These are phyloP conservation scores for Phoma sp. DNA, from an alignment of 2,329 filamentous ascomycete genomes.

Conservation along the genomic window DNA sequence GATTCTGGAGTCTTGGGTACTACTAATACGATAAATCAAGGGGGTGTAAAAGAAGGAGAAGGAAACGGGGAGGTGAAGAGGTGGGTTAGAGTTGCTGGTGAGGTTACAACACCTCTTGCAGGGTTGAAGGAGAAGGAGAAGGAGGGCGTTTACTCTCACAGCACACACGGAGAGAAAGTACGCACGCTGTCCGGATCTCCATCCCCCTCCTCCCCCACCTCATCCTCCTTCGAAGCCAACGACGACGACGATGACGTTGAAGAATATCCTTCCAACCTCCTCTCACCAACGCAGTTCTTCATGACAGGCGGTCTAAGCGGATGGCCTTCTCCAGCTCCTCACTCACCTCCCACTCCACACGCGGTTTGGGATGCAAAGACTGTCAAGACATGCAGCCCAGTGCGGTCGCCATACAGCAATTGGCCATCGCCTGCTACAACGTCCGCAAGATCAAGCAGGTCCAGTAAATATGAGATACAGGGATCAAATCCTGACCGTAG, in stretches of 20 bases:
- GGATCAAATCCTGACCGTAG: too few species aligned
- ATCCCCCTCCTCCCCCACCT: conserved; percentile 21
- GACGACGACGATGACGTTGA: background rate
- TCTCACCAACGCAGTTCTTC: conserved; percentile 33
- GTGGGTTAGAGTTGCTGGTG: background rate
- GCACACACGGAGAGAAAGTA: background rate
- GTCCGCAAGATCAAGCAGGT: background rate
- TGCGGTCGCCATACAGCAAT: background rate
- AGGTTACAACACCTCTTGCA: background rate
- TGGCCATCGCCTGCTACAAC: background rate
- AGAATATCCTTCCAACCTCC: background rate
- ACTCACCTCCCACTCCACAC: conserved; percentile 1
- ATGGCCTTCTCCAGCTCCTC: conserved; percentile 6
- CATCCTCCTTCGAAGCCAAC: conserved; percentile 14
- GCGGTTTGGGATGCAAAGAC: too few species aligned
- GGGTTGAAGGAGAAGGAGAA: too few species aligned
- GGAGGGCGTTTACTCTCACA: too few species aligned
- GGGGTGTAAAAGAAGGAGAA: background rate
- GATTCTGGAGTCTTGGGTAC: too few species aligned
- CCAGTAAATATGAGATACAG: too few species aligned
- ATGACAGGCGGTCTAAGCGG: conserved; percentile 29
- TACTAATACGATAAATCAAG: too few species aligned
- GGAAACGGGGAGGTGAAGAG: background rate
- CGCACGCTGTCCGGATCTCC: background rate
- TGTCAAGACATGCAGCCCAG: background rate